Percentiles rank a stretch among this genome's conserved stretches.
Evolutionary conservation across 2,329 filamentous ascomycete species (phyloP).

Genomic region (Aspergillus sp.): DNA sequence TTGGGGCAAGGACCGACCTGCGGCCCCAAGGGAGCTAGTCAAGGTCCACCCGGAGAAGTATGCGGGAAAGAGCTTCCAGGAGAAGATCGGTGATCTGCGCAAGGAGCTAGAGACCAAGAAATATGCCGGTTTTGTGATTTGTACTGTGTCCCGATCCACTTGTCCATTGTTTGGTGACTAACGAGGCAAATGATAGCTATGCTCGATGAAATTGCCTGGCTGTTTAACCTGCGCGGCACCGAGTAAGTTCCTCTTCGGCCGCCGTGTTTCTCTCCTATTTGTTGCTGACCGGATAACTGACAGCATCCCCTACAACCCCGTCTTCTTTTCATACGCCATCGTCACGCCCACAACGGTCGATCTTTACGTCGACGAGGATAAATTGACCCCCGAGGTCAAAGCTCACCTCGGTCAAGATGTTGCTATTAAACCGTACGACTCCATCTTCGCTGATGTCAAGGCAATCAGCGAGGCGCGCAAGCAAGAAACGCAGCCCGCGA

Average conservation of each 20-base stretch:
- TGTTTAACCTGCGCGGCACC: slow-evolving; percentile 94
- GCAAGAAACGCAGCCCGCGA: slow-evolving; percentile 47
- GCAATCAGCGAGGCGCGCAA: slow-evolving; percentile 55
- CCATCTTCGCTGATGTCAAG: slow-evolving; percentile 76
- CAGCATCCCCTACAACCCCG: slow-evolving; percentile 91
- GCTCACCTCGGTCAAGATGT: slow-evolving; percentile 70
- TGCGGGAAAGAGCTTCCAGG: slow-evolving; percentile 76
- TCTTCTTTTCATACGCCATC: slow-evolving; percentile 95
- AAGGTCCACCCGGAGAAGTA: slow-evolving; percentile 70
- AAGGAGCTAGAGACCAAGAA: slow-evolving; percentile 91
- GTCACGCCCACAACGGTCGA: slow-evolving; percentile 74
- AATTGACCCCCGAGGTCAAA: slow-evolving; percentile 68
- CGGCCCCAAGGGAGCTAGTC: slow-evolving; percentile 73
- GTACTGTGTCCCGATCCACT: slow-evolving; percentile 29
- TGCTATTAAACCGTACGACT: slow-evolving; percentile 74
- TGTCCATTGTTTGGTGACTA: slow-evolving; percentile 5
- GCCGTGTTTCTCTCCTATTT: neutral
- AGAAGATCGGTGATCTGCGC: slow-evolving; percentile 83
- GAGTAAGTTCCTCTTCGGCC: slow-evolving; percentile 54
- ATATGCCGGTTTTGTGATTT: slow-evolving; percentile 81
- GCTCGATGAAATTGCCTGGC: slow-evolving; percentile 95
- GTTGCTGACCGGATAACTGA: slow-evolving; percentile 5
- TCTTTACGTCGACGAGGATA: slow-evolving; percentile 79
- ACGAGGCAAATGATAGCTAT: slow-evolving; percentile 54
- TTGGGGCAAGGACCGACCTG: slow-evolving; percentile 75